Evolutionary conservation across 805 yeast genomes (phyloP), one percentile per base, ranked within the genome.

Genomic region (Isabelozyma gotoi): DNA sequence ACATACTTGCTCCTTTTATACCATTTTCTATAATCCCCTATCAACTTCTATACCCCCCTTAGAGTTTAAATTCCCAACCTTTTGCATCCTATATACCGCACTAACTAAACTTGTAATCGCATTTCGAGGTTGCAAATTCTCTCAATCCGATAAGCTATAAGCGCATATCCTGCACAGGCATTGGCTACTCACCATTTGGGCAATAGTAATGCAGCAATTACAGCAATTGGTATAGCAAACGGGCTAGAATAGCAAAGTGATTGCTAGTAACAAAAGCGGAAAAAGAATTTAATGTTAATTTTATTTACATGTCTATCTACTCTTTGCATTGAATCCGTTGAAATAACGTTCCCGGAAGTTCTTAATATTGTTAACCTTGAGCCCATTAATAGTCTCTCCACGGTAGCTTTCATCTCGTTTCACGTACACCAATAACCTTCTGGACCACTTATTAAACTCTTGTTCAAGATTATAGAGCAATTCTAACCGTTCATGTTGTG

Each of bases 401-500:
- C 76, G 65, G 57, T 74, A 81, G 10, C 18, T 37, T 0, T 52
- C 65, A 17, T 69, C 81, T 42, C 87, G 68, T 57, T 88, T 84
- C 39, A 82, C 82, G 58, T 92, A 92, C 5, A 87, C 92, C 44
- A 92, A 63, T 40, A 92, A 70, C 53, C 96, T 73, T 60, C 99
- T 74, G 15, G 96, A 85, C 99, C 99, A 94, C 61, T 85, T 88
- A 64, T 87, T 82, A 66, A 94, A 94, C 50, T 82, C 88, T 62
- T 94, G 99, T 33, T 85, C 92, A 47, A 95, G 74, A 46, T 83
- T 81, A 51, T 85, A 82, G 38, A 84, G 67, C 52, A 90, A 71
- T 54, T 86, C 85, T 45, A 94, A 63, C 35, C 77, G 79, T 47
- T 79, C 74, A 63, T 94, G 97, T 52, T 80, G 82, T 4, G 98